phyloP scores from a whole-genome alignment of 2,329 filamentous ascomycete genomes.

The Helotiales sp. region DNA sequence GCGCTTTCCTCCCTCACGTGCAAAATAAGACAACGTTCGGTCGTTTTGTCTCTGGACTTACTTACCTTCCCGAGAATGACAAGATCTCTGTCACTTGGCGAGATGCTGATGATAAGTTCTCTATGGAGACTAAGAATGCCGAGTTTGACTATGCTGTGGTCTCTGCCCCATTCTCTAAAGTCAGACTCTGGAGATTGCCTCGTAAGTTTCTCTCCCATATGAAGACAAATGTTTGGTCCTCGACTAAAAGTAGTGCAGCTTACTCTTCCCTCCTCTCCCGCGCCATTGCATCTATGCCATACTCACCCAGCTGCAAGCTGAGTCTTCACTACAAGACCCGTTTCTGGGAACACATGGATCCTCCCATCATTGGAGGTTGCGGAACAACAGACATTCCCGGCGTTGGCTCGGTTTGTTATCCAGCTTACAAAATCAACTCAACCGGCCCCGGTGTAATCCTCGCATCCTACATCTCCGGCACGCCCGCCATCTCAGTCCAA shows the following conservation, averaged over 20 bases:
- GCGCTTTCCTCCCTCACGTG: conserved; percentile 66
- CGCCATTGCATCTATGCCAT: conserved; percentile 54
- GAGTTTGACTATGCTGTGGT: conserved; percentile 38
- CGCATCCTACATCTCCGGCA: conserved; percentile 59
- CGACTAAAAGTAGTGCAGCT: conserved; percentile 13
- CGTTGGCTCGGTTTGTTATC: conserved; percentile 68
- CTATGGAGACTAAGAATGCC: conserved; percentile 15
- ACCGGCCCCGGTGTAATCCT: conserved; percentile 66
- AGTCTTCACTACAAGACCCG: conserved; percentile 71
- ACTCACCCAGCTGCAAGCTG: conserved; percentile 59
- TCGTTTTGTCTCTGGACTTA: conserved; percentile 60
- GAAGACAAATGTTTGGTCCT: not conserved
- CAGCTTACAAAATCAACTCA: conserved; percentile 68
- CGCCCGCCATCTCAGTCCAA: conserved; percentile 48
- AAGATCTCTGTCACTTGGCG: conserved; percentile 66
- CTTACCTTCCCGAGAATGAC: conserved; percentile 54
- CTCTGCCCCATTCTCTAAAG: conserved; percentile 42
- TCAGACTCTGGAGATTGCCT: conserved; percentile 30
- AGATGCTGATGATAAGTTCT: conserved; percentile 9
- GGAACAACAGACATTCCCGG: conserved; percentile 66
- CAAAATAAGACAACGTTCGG: conserved; percentile 60
- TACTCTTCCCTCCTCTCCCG: conserved; percentile 51
- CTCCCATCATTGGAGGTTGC: conserved; percentile 49
- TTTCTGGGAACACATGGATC: conserved; percentile 58
- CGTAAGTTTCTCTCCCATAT: not conserved